Base-by-base conservation (phyloP, 768 basidiomycete genomes). In the Hydnomerulius pinastri region DNA sequence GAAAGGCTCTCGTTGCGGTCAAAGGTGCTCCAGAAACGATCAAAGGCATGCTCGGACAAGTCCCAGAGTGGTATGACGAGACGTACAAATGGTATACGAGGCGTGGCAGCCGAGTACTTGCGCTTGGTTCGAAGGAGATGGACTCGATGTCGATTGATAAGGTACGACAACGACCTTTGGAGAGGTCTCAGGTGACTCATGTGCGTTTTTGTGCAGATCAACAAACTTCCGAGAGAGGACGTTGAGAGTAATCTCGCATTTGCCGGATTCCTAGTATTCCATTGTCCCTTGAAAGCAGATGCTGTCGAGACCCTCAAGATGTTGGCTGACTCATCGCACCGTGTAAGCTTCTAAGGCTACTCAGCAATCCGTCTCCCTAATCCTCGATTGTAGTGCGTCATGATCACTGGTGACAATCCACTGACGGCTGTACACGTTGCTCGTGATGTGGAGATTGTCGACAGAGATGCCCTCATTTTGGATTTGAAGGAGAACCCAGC, bases 321-420 rank as follows among this genome's bases (percentile, higher is more conserved):
- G 92, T 76, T 99, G 46, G 86, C 88, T 3, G 96, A 98, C 63
- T 92, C 96, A 7, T 97, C 94, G 0, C 97, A 99, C 70, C 82
- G 97, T 32, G 95, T 97, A 73, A 43, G 91, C 79, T 7, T 46
- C 32, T 37, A 35, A 8, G 23, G 7, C 8, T 28, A 15, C 24
- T 6, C 10, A 5, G 24, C 18, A 32, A 2, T 28, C 24, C 17
- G 33, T 41, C 37, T 29, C 43, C 7, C 57, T 42, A 4, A 48
- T 25, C 15, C 45, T 37, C 15, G 4, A 6, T 47, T 20, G 18
- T 51, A 97, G 93, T 98, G 97, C 66, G 78, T 98, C 50, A 99
- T 99, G 97, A 99, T 99, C 56, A 99, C 97, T 39, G 97, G 97
- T 30, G 97, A 99, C 68, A 98, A 98, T 67, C 97, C 97, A 7